phyloP scores from a whole-genome alignment of 768 basidiomycete genomes.

The Pholiota molesta region DNA sequence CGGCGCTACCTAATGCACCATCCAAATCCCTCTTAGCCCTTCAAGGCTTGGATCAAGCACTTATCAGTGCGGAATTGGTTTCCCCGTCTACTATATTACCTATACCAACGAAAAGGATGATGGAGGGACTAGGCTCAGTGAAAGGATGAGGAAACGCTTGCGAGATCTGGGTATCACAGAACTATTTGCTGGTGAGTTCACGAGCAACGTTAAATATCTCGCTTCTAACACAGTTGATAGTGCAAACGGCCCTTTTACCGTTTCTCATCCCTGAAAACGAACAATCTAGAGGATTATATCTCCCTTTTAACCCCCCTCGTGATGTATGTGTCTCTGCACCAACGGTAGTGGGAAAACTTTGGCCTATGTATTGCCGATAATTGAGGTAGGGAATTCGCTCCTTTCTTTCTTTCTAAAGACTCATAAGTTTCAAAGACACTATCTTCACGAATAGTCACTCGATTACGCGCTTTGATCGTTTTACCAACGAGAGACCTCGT shows the following conservation, averaged over 20 bases:
- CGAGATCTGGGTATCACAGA: constrained; percentile 80
- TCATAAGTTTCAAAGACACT: constrained; percentile 55
- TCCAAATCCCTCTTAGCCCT: constrained; percentile 70
- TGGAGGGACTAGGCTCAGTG: constrained; percentile 54
- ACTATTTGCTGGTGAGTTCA: constrained; percentile 79
- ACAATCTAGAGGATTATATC: constrained; percentile 54
- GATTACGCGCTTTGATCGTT: constrained; percentile 85
- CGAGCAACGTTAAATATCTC: background rate
- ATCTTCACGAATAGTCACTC: constrained; percentile 73
- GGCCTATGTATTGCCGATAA: constrained; percentile 91
- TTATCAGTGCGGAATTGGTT: constrained; percentile 71
- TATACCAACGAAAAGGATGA: constrained; percentile 46
- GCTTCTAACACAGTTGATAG: constrained; percentile 38
- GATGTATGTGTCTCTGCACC: constrained; percentile 97
- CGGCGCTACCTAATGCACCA: constrained; percentile 67
- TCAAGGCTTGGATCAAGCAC: constrained; percentile 78
- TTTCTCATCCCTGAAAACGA: constrained; percentile 61
- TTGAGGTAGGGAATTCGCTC: constrained; percentile 58
- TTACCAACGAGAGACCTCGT: constrained; percentile 95
- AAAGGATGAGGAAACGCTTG: constrained; percentile 63
- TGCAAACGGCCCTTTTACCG: constrained; percentile 88
- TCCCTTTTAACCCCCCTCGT: constrained; percentile 63
- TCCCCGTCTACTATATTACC: constrained; percentile 51
- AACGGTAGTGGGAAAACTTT: constrained; percentile 98
- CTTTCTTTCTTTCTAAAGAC: background rate